phyloP scores from a whole-genome alignment of 805 yeast species.

The Saccharomycopsis sp. region DNA sequence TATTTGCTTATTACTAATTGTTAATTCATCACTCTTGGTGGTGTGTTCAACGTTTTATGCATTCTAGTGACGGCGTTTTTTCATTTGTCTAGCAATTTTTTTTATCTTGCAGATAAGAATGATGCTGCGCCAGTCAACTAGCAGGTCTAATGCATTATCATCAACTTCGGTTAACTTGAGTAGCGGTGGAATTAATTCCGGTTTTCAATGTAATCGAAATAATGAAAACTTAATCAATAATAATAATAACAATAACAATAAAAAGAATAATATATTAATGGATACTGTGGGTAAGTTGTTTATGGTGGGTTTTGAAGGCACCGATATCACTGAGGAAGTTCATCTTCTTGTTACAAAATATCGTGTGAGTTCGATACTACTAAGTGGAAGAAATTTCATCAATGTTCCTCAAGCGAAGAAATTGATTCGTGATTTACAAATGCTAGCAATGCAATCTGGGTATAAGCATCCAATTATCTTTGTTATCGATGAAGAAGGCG shows the following conservation, averaged over 20 bases:
- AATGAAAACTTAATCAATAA: background rate
- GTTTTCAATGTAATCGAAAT: background rate
- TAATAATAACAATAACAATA: background rate
- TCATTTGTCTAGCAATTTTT: no score
- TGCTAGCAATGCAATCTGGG: constrained; percentile 43
- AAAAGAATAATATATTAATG: background rate
- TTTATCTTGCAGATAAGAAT: background rate
- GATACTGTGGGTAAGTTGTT: constrained; percentile 41
- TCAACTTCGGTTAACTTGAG: background rate
- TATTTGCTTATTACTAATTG: no score
- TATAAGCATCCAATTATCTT: constrained; percentile 48
- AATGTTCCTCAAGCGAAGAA: constrained; percentile 42
- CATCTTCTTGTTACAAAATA: constrained; percentile 43
- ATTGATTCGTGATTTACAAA: constrained; percentile 47
- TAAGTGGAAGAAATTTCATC: constrained; percentile 44
- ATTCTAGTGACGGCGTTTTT: no score
- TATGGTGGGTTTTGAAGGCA: constrained; percentile 55
- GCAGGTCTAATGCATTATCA: background rate
- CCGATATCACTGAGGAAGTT: constrained; percentile 46
- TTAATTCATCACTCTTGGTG: no score
- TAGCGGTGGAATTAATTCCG: background rate
- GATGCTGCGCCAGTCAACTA: background rate
- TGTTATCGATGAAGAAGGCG: constrained; percentile 59
- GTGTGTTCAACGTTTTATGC: no score
- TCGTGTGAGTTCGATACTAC: constrained; percentile 44